A percentile compares a stretch with the other conserved stretches of the same genome.
phyloP scores from a whole-genome alignment of 2,329 filamentous ascomycete species.

The Fusarium miscanthi region DNA sequence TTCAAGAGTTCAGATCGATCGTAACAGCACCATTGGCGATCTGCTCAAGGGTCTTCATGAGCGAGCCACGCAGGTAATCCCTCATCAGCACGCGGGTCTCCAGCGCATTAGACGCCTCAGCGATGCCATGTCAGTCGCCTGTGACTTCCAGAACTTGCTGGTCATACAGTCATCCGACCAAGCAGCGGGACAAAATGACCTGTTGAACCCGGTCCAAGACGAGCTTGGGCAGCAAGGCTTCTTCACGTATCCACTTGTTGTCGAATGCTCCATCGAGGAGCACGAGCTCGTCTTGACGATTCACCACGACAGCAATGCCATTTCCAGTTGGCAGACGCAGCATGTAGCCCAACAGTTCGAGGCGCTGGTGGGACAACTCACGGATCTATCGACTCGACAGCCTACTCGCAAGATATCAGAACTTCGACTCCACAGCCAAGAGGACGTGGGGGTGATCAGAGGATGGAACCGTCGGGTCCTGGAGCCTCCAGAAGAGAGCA shows the following conservation, averaged over 20 bases:
- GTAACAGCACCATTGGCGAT: not conserved
- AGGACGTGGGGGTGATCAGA: slow-evolving; percentile 24
- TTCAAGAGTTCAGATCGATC: slow-evolving; percentile 15
- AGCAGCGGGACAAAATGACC: not conserved
- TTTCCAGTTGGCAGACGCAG: slow-evolving; percentile 27
- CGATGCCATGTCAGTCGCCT: slow-evolving; percentile 24
- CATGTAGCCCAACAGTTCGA: slow-evolving; percentile 32
- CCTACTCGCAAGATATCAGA: slow-evolving; percentile 19
- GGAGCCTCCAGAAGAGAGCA: not conserved
- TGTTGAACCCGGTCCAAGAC: slow-evolving; percentile 14
- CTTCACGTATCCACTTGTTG: slow-evolving; percentile 42
- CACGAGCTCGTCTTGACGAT: slow-evolving; percentile 13
- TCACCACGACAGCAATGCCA: slow-evolving; percentile 17
- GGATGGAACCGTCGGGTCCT: slow-evolving; percentile 10
- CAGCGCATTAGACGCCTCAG: slow-evolving; percentile 44
- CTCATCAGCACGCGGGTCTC: slow-evolving; percentile 47
- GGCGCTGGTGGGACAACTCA: slow-evolving; percentile 28
- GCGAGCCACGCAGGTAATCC: slow-evolving; percentile 33
- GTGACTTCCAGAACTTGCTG: slow-evolving; percentile 45
- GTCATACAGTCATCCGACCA: slow-evolving; percentile 42
- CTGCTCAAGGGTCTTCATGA: not conserved
- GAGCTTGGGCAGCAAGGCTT: slow-evolving; percentile 17
- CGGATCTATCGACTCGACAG: not conserved
- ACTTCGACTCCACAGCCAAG: slow-evolving; percentile 9
- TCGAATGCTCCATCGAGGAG: slow-evolving; percentile 32